Base-by-base conservation (phyloP, 257 asterid genomes). In the Scutellaria galericulata region DNA sequence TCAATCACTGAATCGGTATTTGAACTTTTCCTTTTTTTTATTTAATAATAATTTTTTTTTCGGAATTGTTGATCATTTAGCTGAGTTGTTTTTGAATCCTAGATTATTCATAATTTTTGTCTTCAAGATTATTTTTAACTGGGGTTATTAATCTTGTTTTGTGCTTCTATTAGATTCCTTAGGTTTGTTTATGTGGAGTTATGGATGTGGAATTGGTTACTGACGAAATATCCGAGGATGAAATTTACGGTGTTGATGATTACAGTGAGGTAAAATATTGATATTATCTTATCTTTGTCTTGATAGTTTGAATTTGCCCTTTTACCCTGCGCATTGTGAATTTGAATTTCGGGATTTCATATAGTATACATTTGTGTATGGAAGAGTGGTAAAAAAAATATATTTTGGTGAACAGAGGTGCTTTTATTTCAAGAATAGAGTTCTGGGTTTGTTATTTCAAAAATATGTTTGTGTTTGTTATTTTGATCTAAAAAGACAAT, bases 161-260 rank as follows among this genome's bases (percentile, higher is more conserved):
- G 8, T 64, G 71, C 64, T 48, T 47, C 40, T 11, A 12, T 41
- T 7, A 66, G 47, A 18, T 74, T 68, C 14, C 35, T 40, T 50
- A 79, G 91, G 86, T 75, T 71, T 76, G 86, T 75, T 71, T 76
- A 31, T 76, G 77, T 54, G 80, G 68, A 64, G 85, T 76, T 74
- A 92, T 93, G 97, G 98, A 90, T 44, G 86, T 89, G 81, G 98
- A 89, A 53, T 86, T 89, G 74, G 75, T 83, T 53, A 75, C 90
- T 37, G 96, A 82, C 44, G 96, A 76, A 44, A 56, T 77, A 48
- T 79, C 89, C 41, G 97, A 84, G 52, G 93, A 86, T 61, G 98
- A 89, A 35, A 79, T 73, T 80, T 89, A 66, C 74, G 79, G 47
- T 48, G 66, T 77, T 73, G 88, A 87, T 82, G 91, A 89, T 64